Evolutionary conservation across 73 alveolate genomes (phyloP), one percentile per base, ranked within the genome.

Genomic region (Paramecium caudatum): DNA sequence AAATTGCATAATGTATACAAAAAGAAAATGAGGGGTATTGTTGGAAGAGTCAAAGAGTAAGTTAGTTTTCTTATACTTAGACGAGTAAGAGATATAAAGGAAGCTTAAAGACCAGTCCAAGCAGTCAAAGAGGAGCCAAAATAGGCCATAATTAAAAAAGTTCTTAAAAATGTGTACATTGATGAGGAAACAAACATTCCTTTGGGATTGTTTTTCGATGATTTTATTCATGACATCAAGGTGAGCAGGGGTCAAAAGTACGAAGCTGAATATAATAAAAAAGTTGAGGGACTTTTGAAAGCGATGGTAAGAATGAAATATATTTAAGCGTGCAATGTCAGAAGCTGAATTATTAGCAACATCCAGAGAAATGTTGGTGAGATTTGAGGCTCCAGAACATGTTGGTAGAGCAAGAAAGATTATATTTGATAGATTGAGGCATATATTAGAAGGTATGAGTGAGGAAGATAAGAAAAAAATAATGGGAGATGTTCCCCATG

Each of bases 181-280:
- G 82, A 62, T 62, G 34, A 30, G 34, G 83, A 65, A 5, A 65
- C 83, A 12, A 16, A 65, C 34, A 25, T 33, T 65, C 83, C 83
- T 33, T 33, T 65, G 10, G 83, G 83, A 65, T 15, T 65, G 17
- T 33, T 65, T 13, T 65, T 65, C 34, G 83, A 65, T 65, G 83
- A 65, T 9, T 65, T 32, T 65, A 43, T 65, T 65, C 39, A 33
- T 33, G 49, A 65, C 34, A 33, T 27, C 34, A 65, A 65, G 15
- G 16, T 3, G 3, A 65, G 49, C 17, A 3, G 0, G 34, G 83
- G 83, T 25, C 47, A 36, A 32, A 1, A 65, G 34, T 65, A 65
- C 34, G 83, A 65, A 32, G 83, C 80, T n/a, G 83, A 65, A 65
- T 65, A 65, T n/a, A 65, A 65, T 33, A 36, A 43, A 9, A 65